Evolutionary conservation across 163 green algal genomes (phyloP), one percentile per base, ranked within the genome.

Genomic region (Scenedesmus sp.): DNA sequence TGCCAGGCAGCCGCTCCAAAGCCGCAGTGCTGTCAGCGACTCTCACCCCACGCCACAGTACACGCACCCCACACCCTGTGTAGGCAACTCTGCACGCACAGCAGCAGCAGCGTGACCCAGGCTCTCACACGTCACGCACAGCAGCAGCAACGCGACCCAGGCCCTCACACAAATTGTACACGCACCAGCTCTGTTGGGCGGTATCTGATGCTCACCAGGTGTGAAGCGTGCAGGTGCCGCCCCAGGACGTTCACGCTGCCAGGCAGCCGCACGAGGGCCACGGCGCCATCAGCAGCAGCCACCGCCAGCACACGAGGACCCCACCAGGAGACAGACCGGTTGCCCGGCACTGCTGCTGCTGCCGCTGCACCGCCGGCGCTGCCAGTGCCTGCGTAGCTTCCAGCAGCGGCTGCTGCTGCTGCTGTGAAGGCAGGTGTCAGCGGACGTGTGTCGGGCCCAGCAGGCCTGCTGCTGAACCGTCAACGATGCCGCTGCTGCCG

Each of bases 261-360:
- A 18, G 88, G 88, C 65, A 92, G 81, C 37, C 46, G 51, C 24
- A 46, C 88, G 9, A 92, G 42, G 10, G n/a, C 22, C 0, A 92
- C 88, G 7, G 35, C 49, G 49, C 88, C 88, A 59, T 84, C 44
- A 43, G 65, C 68, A 51, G 33, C 70, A 46, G 82, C 88, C 24
- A 89, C 88, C n/a, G 88, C 88, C 1, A 92, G 53, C 53, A 80
- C 88, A 35, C 81, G 49, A 35, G 88, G 88, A 44, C 81, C 81
- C 88, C 81, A 92, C 88, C 88, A 92, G 7, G 61, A 51, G 13
- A 88, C 88, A 9, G 46, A 81, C 13, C n/a, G n/a, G 43, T 79
- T 56, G 9, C 44, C 88, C 5, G 46, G 26, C 30, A 53, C 35
- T 7, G 26, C 46, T 42, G 18, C 24, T 73, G 73, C 20, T 33